Conservation (phyloP, 1,139 yeast species). For the Arxiozyma slooffiae region DNA sequence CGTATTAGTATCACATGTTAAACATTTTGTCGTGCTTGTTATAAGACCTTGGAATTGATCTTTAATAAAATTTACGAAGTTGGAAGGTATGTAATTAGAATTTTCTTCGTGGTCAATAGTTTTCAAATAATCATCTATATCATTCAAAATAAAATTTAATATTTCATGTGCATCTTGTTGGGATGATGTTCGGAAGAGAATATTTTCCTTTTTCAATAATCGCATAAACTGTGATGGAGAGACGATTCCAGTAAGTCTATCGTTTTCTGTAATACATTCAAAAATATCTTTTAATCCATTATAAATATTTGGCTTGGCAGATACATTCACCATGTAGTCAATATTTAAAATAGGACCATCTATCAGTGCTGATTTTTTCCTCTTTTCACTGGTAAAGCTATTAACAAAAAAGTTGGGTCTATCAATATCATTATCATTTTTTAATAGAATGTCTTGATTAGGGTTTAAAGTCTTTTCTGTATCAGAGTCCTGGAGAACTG, state of each 20-base stretch:
- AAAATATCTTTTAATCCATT: slow-evolving; percentile 76
- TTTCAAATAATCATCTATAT: slow-evolving; percentile 58
- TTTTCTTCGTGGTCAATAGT: slow-evolving; percentile 3
- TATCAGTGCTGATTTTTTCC: slow-evolving; percentile 70
- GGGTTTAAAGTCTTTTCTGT: neutral
- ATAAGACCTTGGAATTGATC: slow-evolving; percentile 74
- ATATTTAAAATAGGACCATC: slow-evolving; percentile 79
- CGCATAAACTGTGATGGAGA: slow-evolving; percentile 70
- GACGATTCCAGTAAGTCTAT: slow-evolving; percentile 66
- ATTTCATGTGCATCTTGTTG: slow-evolving; percentile 99
- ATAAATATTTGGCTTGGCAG: slow-evolving; percentile 42
- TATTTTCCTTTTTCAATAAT: slow-evolving; percentile 70
- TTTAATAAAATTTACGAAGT: slow-evolving; percentile 46
- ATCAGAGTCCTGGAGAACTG: neutral
- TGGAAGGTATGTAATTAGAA: slow-evolving; percentile 5
- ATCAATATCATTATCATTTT: neutral
- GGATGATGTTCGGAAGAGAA: slow-evolving; percentile 79
- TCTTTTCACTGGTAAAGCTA: slow-evolving; percentile 46
- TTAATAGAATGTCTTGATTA: neutral
- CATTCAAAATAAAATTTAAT: slow-evolving; percentile 74
- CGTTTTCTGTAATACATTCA: slow-evolving; percentile 70
- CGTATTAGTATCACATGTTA: slow-evolving; percentile 82
- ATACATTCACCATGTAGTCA: slow-evolving; percentile 38
- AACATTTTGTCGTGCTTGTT: slow-evolving; percentile 81
- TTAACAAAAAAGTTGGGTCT: neutral